phyloP scores from a whole-genome alignment of 106 monocot species.

The Chionographis japonica region DNA sequence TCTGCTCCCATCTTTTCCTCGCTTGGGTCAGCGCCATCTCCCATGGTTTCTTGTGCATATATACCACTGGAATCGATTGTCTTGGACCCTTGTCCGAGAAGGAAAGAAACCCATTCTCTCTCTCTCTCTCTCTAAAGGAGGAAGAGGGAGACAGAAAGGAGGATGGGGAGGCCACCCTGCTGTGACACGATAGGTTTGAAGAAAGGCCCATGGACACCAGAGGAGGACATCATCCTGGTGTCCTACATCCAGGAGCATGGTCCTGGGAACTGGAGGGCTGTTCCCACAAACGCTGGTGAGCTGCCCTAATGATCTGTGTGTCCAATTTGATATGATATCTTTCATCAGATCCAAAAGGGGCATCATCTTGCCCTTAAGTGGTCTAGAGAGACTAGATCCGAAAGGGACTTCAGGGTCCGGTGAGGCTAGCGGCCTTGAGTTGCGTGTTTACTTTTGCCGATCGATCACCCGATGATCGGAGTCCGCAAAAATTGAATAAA shows the following conservation, averaged over 20 bases:
- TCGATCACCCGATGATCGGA: too few species aligned
- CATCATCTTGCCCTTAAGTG: too few species aligned
- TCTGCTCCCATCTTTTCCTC: not conserved
- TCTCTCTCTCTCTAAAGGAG: too few species aligned
- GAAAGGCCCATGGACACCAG: constrained; percentile 60
- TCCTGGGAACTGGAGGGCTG: constrained; percentile 47
- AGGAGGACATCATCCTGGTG: constrained; percentile 42
- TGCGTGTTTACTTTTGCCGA: too few species aligned
- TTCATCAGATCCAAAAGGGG: too few species aligned
- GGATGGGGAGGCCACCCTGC: constrained; percentile 43
- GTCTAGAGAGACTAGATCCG: not conserved
- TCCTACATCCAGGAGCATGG: constrained; percentile 47
- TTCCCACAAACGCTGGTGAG: constrained; percentile 42
- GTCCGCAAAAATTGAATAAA: too few species aligned
- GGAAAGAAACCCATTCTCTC: not conserved
- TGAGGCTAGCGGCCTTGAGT: not conserved
- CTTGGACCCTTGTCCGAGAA: constrained; percentile 7
- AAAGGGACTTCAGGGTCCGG: not conserved
- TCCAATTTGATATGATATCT: too few species aligned
- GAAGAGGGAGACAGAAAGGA: not conserved
- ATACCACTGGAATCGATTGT: constrained; percentile 5
- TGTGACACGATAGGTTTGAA: constrained; percentile 43
- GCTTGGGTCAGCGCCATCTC: constrained; percentile 7
- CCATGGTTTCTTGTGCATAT: constrained; percentile 12
- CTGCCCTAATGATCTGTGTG: too few species aligned